Base-by-base conservation (phyloP, 306 rosid species). In the Dalbergia cultrata region DNA sequence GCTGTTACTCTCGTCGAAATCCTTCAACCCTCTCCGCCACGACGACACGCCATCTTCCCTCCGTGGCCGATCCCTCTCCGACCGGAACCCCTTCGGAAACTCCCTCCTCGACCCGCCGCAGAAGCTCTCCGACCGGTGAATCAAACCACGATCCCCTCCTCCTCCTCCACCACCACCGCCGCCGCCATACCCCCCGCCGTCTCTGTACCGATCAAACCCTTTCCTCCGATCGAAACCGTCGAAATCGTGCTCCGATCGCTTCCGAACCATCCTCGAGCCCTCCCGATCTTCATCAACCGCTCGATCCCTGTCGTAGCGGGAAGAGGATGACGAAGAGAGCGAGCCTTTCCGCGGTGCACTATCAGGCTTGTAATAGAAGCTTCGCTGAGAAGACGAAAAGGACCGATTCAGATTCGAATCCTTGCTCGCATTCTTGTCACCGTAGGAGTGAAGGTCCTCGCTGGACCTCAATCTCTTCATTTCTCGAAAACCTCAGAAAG, bases 401-500 rank as follows among this genome's bases (percentile, higher is more conserved):
- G 94, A 84, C 68, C 95, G 87, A 66, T 81, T 92, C 66, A 86
- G 87, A 67, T 80, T 92, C 77, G 90, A 82, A 85, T 88, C 89
- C 74, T 85, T 85, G 65, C 74, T 22, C 3, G n/a, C 88, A 68
- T 81, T 85, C 39, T 81, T 87, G 9, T 88, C 94, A 4, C 91
- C 89, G 66, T 76, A 87, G 3, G 97, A 85, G 80, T 92, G 95
- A 63, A 92, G 94, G 86, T 91, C 97, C 39, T 95, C 99, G 76
- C 91, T 92, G 37, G 98, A 92, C 83, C 94, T 85, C 91, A 91
- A 81, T 83, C 97, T 91, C 97, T 92, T 94, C 98, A 94, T 94
- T 94, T 72, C 47, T 52, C 9, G 9, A 22, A 4, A 68, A 74
- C 53, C 41, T 16, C 61, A 11, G 0, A 71, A 77, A 13, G 5